phyloP scores from a whole-genome alignment of 257 asterid genomes.

The Datura wrightii region DNA sequence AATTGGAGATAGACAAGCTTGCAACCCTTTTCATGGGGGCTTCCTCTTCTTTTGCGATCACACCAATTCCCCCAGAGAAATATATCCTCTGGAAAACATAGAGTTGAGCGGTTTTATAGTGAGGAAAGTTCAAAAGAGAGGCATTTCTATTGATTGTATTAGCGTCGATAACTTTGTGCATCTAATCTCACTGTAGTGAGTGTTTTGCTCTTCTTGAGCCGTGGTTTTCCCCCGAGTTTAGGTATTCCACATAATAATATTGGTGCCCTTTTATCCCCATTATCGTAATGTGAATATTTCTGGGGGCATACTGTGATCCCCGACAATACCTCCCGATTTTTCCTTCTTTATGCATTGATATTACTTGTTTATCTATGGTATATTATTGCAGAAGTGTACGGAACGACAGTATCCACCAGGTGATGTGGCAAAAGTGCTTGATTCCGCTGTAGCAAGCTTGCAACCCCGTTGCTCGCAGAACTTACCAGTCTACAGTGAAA shows the following conservation, averaged over 20 bases:
- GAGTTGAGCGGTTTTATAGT: background rate
- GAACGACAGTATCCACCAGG: slow-evolving; percentile 93
- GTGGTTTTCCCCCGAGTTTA: background rate
- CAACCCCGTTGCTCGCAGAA: slow-evolving; percentile 78
- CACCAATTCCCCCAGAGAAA: background rate
- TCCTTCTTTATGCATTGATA: background rate
- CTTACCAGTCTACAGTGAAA: slow-evolving; percentile 74
- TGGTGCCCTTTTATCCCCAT: slow-evolving; percentile 4
- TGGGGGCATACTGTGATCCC: background rate
- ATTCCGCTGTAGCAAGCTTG: slow-evolving; percentile 81
- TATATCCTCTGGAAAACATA: background rate
- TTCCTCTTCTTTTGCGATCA: background rate
- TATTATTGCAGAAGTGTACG: slow-evolving; percentile 78
- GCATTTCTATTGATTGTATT: slow-evolving; percentile 1
- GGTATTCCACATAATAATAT: background rate
- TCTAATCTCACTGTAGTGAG: background rate
- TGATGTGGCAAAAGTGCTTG: slow-evolving; percentile 86
- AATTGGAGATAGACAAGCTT: background rate
- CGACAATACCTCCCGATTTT: background rate
- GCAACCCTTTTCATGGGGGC: background rate
- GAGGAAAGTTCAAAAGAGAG: background rate
- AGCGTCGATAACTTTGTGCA: background rate
- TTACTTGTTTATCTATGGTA: background rate
- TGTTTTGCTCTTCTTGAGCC: background rate
- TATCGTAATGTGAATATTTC: background rate